Conservation (phyloP, 805 yeast genomes). For the Scheffersomyces coipomensis region DNA sequence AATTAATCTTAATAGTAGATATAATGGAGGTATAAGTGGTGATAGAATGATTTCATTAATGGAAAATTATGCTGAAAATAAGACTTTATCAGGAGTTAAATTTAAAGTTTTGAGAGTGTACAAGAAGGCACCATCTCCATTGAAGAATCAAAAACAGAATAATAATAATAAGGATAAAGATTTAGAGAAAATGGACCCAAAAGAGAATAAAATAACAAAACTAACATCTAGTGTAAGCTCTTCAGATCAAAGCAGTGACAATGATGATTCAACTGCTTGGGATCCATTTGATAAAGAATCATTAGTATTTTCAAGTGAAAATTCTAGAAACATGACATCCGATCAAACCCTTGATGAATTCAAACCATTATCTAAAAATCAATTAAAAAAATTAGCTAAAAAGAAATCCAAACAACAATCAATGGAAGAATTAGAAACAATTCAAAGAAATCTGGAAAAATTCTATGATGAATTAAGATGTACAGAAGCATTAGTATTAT, state of each 20-base stretch:
- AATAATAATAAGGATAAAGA: background rate
- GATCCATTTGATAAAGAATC: slow-evolving; percentile 10
- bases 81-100: slow-evolving; percentile 9
- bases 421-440: slow-evolving; percentile 8
- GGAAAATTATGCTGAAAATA: slow-evolving; percentile 11
- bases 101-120: slow-evolving; percentile 15
- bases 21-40: slow-evolving; percentile 16
- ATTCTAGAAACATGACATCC: background rate
- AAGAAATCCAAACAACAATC: slow-evolving; percentile 9
- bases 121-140: slow-evolving; percentile 2
- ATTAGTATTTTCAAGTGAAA: slow-evolving; percentile 3
- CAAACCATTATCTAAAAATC: slow-evolving; percentile 17
- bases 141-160: background rate
- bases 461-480: slow-evolving; percentile 31
- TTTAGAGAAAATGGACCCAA: slow-evolving; percentile 1
- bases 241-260: too few relatives aligned
- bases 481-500: slow-evolving; percentile 40
- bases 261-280: slow-evolving; percentile 4
- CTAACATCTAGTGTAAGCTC: background rate
- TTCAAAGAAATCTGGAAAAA: slow-evolving; percentile 12
- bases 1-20: slow-evolving; percentile 13
- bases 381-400: slow-evolving; percentile 13
- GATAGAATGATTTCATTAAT: slow-evolving; percentile 15
- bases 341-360: slow-evolving; percentile 6
- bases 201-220: background rate